A percentile compares a stretch with the other conserved stretches of the same genome.
Evolutionary conservation across 371 early-diverging fungal species (phyloP).

Genomic region (Mycotypha africana): DNA sequence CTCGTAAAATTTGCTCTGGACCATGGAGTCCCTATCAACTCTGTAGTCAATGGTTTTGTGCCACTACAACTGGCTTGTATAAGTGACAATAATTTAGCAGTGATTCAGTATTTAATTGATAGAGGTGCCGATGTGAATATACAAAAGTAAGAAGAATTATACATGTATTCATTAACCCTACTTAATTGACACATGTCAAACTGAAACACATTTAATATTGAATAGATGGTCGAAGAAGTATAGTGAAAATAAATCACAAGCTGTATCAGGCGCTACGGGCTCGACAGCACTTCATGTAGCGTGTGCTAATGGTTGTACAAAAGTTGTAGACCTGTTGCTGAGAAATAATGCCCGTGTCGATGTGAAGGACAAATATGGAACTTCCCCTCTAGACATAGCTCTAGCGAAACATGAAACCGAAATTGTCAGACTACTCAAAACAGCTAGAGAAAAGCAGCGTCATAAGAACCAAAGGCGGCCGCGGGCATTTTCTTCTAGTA

Average conservation of each 20-base stretch:
- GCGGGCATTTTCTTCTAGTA: background rate
- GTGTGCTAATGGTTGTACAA: conserved; percentile 61
- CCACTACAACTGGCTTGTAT: conserved; percentile 60
- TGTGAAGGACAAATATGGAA: conserved; percentile 62
- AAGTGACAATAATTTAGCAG: conserved; percentile 47
- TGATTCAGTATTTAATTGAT: conserved; percentile 58
- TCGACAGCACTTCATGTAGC: conserved; percentile 76
- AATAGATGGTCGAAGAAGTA: conserved; percentile 23
- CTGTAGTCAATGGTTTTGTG: conserved; percentile 52
- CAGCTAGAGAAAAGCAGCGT: background rate
- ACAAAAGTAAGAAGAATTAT: conserved; percentile 26
- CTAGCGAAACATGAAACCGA: conserved; percentile 52
- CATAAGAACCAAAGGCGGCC: conserved; percentile 1
- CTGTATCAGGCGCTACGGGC: conserved; percentile 38
- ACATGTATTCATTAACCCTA: background rate
- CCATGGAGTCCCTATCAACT: conserved; percentile 58
- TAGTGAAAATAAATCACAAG: conserved; percentile 19
- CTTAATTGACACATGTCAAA: background rate
- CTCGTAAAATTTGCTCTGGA: conserved; percentile 56
- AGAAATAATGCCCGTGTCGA: conserved; percentile 55
- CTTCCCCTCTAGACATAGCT: conserved; percentile 55
- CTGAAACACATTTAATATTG: background rate
- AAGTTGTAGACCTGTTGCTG: conserved; percentile 55
- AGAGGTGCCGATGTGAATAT: conserved; percentile 63
- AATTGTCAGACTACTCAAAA: conserved; percentile 36